Conservation (phyloP, 306 rosid species). For the Vigna radiata region DNA sequence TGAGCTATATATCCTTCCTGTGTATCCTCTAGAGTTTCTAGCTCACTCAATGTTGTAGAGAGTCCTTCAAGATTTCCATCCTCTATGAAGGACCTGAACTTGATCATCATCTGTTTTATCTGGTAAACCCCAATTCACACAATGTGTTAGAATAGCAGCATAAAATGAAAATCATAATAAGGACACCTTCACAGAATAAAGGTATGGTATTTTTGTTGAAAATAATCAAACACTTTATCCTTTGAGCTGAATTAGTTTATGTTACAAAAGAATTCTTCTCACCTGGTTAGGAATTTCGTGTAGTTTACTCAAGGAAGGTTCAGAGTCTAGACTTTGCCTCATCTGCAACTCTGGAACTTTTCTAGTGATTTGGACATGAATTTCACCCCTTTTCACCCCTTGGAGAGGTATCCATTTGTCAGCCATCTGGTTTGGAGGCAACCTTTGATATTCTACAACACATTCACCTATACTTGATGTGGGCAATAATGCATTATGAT, state of each 20-base stretch:
- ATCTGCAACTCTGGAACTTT: constrained; percentile 76
- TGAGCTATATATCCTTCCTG: constrained; percentile 79
- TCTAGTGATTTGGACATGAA: constrained; percentile 85
- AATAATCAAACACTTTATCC: background rate
- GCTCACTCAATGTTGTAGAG: constrained; percentile 63
- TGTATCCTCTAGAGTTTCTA: constrained; percentile 73
- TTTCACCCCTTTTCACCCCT: constrained; percentile 88
- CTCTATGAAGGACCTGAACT: constrained; percentile 63
- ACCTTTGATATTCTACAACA: constrained; percentile 82
- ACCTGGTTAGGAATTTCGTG: constrained; percentile 81
- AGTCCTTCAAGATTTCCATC: constrained; percentile 78
- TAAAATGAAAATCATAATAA: constrained; percentile 16
- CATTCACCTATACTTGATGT: constrained; percentile 86
- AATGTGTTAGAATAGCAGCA: constrained; percentile 29
- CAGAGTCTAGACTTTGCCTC: constrained; percentile 68
- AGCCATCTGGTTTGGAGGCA: constrained; percentile 79
- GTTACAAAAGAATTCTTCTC: constrained; percentile 10
- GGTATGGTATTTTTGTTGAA: background rate
- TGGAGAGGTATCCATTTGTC: constrained; percentile 99
- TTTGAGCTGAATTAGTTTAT: background rate
- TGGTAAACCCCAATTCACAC: constrained; percentile 44
- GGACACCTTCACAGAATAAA: background rate
- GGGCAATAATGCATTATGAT: constrained; percentile 80
- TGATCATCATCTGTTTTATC: constrained; percentile 79
- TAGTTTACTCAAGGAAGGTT: constrained; percentile 71